Evolutionary conservation across 2,329 filamentous ascomycete genomes (phyloP).

Genomic region (Penicillium sp.): DNA sequence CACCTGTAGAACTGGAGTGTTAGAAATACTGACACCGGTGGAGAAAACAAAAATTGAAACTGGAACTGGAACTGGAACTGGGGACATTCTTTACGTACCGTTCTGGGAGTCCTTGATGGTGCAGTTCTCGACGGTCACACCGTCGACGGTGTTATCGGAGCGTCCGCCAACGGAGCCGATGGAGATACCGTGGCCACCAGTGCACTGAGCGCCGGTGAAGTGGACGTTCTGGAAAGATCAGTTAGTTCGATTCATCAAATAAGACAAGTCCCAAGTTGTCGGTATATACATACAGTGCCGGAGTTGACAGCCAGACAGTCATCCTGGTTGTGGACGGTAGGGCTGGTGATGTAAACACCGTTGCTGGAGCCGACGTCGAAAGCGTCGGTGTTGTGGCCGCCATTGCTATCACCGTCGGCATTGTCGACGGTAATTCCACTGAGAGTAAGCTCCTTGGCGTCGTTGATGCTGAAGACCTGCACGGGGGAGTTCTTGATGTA

Average conservation of each 20-base stretch:
- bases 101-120: slow-evolving; percentile 55
- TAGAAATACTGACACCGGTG: not conserved
- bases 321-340: slow-evolving; percentile 58
- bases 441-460: slow-evolving; percentile 52
- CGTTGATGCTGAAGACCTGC: slow-evolving; percentile 40
- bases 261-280: no score
- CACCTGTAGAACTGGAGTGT: slow-evolving; percentile 10
- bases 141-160: slow-evolving; percentile 54
- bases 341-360: slow-evolving; percentile 51
- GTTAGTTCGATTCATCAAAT: not conserved
- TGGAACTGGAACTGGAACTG: no score
- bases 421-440: slow-evolving; percentile 58
- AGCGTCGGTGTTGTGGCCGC: slow-evolving; percentile 55
- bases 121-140: slow-evolving; percentile 52
- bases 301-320: slow-evolving; percentile 62
- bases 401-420: slow-evolving; percentile 51
- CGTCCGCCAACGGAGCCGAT: slow-evolving; percentile 61
- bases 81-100: slow-evolving; percentile 31
- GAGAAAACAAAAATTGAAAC: no score
- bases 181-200: slow-evolving; percentile 47
- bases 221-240: slow-evolving; percentile 24
- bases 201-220: slow-evolving; percentile 33
- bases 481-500: slow-evolving; percentile 40
- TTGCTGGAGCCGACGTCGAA: slow-evolving; percentile 34
- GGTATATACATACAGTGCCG: slow-evolving; percentile 39